Evolutionary conservation across 129 eudicot genomes (phyloP), one percentile per base, ranked within the genome.

Genomic region (Gnaphalium uliginosum): DNA sequence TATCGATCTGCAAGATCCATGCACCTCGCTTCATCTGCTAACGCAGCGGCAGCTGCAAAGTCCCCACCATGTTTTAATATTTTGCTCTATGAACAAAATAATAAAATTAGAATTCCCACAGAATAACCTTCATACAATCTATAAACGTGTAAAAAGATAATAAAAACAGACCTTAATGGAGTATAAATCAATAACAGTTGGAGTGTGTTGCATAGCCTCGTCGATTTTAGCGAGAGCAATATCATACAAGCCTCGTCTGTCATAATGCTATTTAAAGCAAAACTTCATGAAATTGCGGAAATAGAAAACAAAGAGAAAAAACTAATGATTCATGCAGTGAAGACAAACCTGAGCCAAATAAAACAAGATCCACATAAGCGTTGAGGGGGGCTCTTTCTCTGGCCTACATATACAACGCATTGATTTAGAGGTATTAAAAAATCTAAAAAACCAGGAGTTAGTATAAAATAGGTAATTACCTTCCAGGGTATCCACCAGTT

Each of bases 1-100:
- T 92, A 95, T 46, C 99, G 99, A 81, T 95, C 99, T 60, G 99
- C 97, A 78, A 95, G 97, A 89, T 95, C 99, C 99, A 95, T 89
- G 80, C 99, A 86, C 75, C 99, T 85, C 68, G 97, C 99, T 85
- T 95, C 99, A 81, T 95, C 99, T 69, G 99, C 99, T 84, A 95
- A 85, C 62, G 97, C 86, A 79, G 99, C 97, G 71, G 99, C 97
- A 6, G 95, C 99, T 35, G 69, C 74, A 76, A 85, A 84, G 83
- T 95, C 95, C 46, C 99, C 99, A 79, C 82, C 94, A 82, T 95
- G 99, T 86, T 95, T 95, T 73, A 95, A 72, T 69, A 94, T 90
- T 76, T 86, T 85, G 83, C 96, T 87, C 97, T 93, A 90, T 62
- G 0, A 65, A 57, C 61, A 80, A 63, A 69, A n/a, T 14, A 33